These are phyloP conservation scores for Gracilaria gracilis DNA, from an alignment of 23 red algal genomes.

Conservation along the genomic window DNA sequence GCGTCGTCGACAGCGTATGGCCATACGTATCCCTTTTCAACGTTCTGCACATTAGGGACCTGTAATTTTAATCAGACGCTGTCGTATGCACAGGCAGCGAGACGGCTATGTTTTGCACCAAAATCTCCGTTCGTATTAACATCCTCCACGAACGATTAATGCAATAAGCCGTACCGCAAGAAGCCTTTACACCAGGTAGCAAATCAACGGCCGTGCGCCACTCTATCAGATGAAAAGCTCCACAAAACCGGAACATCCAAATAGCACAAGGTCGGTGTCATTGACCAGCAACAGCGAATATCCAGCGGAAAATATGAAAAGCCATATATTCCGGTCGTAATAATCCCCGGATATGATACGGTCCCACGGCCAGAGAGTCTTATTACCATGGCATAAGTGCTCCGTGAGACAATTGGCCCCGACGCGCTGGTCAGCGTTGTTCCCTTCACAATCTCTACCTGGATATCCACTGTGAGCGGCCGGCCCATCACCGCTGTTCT, in stretches of 20 bases:
- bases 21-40: too few relatives aligned
- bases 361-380: conserved; percentile 30
- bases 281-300: background rate
- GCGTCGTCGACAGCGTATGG: too few relatives aligned
- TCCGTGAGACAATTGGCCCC: conserved; percentile 31
- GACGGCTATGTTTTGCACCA: too few relatives aligned
- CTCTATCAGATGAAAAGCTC: background rate
- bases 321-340: conserved; percentile 62
- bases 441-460: conserved; percentile 55
- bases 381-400: conserved; percentile 34
- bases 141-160: too few relatives aligned
- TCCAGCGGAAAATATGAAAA: too few relatives aligned
- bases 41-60: too few relatives aligned
- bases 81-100: too few relatives aligned
- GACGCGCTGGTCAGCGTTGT: conserved; percentile 48
- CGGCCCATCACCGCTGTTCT: conserved; percentile 85
- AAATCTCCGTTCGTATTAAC: too few relatives aligned
- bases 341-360: conserved; percentile 85
- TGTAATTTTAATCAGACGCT: too few relatives aligned
- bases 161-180: background rate
- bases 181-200: background rate
- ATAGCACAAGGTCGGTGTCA: conserved; percentile 5
- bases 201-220: background rate
- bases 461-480: conserved; percentile 72
- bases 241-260: background rate